Percentiles rank a stretch among this genome's conserved stretches.
phyloP scores from a whole-genome alignment of 768 basidiomycete species.

The Mrakia frigida region DNA sequence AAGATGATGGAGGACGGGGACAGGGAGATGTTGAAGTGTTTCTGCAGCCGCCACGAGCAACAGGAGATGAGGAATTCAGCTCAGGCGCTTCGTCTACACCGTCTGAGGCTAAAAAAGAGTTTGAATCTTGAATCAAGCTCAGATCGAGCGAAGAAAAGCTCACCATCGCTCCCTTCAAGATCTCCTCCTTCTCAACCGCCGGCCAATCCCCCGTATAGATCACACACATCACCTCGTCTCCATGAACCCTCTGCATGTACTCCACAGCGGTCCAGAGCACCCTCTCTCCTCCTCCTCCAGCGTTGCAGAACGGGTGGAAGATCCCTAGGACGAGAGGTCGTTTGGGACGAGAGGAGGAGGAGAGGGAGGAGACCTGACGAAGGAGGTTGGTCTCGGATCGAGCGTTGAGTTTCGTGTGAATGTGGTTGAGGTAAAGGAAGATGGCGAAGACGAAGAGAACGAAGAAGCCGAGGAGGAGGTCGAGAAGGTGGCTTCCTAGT shows the following conservation, averaged over 20 bases:
- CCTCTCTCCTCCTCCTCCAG: conserved; percentile 92
- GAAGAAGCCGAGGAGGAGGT: conserved; percentile 1
- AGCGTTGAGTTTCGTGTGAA: conserved; percentile 1
- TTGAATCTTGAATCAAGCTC: too few relatives aligned
- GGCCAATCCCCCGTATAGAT: conserved; percentile 87
- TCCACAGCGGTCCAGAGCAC: conserved; percentile 90
- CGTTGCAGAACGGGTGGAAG: conserved; percentile 98
- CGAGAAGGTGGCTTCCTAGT: background rate
- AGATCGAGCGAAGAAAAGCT: conserved; percentile 32
- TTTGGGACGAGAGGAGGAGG: background rate
- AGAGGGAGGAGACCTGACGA: background rate
- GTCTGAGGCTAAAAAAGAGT: background rate
- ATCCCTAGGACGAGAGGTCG: conserved; percentile 58
- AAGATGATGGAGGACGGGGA: conserved; percentile 65
- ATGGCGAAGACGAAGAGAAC: background rate
- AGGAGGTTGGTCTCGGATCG: background rate
- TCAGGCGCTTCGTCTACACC: background rate
- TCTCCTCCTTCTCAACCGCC: conserved; percentile 64
- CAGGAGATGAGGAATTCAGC: background rate
- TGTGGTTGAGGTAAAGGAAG: background rate
- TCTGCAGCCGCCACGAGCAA: conserved; percentile 46
- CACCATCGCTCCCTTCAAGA: conserved; percentile 76
- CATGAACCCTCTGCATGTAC: conserved; percentile 63
- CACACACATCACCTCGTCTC: conserved; percentile 58
- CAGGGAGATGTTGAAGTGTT: conserved; percentile 73